Evolutionary conservation across 2,329 filamentous ascomycete species (phyloP).

Genomic region (Nannizziopsis barbatae): DNA sequence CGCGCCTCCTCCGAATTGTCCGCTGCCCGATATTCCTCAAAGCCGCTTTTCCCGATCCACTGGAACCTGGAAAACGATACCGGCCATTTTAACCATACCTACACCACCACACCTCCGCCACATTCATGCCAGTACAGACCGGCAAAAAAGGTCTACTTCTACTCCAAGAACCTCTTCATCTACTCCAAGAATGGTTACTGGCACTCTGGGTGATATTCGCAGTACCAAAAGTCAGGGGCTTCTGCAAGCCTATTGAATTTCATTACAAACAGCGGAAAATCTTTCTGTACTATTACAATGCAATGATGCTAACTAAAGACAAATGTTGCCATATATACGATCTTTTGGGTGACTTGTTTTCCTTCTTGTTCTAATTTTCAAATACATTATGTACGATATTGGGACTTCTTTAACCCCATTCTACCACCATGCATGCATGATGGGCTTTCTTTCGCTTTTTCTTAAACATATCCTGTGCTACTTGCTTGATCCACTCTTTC

Average conservation of each 20-base stretch:
- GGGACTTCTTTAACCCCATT: too few relatives aligned
- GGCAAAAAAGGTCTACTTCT: background rate
- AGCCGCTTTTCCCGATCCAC: background rate
- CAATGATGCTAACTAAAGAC: too few relatives aligned
- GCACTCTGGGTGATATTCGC: background rate
- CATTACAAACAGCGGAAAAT: background rate
- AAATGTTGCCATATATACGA: too few relatives aligned
- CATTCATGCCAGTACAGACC: background rate
- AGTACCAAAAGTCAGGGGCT: background rate
- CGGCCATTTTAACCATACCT: background rate
- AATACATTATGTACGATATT: too few relatives aligned
- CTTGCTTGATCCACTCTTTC: too few relatives aligned
- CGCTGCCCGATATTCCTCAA: conserved; percentile 20
- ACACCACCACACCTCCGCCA: background rate
- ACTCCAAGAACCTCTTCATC: background rate
- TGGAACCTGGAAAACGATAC: background rate
- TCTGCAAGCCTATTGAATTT: background rate
- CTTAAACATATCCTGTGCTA: too few relatives aligned
- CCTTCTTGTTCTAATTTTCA: too few relatives aligned
- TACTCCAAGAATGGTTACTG: background rate
- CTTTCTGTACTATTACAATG: too few relatives aligned
- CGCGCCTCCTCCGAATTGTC: conserved; percentile 22
- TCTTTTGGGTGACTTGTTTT: too few relatives aligned
- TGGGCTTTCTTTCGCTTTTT: too few relatives aligned
- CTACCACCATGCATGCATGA: too few relatives aligned